phyloP scores from a whole-genome alignment of 805 yeast species.

The Candida corydali region DNA sequence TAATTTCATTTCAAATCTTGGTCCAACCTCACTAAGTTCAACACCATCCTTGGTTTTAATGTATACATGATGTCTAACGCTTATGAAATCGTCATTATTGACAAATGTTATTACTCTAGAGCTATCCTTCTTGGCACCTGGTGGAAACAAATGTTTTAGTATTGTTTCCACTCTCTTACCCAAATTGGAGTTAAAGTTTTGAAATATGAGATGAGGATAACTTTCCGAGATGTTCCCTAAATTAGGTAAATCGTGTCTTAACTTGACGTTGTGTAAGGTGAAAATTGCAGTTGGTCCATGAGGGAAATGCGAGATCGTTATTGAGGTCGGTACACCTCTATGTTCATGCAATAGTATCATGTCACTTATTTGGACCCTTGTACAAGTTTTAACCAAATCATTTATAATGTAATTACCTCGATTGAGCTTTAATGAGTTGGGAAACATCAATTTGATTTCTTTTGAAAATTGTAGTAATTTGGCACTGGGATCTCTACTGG shows the following conservation, averaged over 20 bases:
- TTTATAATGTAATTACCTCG: slow-evolving; percentile 92
- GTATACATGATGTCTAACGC: slow-evolving; percentile 93
- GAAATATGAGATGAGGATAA: slow-evolving; percentile 91
- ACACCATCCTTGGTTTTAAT: slow-evolving; percentile 85
- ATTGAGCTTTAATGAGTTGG: slow-evolving; percentile 82
- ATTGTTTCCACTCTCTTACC: slow-evolving; percentile 81
- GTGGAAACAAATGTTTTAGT: slow-evolving; percentile 88
- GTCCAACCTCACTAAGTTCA: slow-evolving; percentile 94
- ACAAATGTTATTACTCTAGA: slow-evolving; percentile 91
- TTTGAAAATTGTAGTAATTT: slow-evolving; percentile 87
- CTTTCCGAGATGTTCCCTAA: slow-evolving; percentile 88
- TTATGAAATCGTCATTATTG: slow-evolving; percentile 85
- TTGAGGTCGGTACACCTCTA: slow-evolving; percentile 94
- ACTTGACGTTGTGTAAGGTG: slow-evolving; percentile 88
- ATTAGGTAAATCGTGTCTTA: slow-evolving; percentile 86
- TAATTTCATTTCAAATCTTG: slow-evolving; percentile 95
- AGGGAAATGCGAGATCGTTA: slow-evolving; percentile 92
- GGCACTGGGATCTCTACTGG: slow-evolving; percentile 87
- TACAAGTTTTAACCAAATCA: slow-evolving; percentile 78
- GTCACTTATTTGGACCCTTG: slow-evolving; percentile 77
- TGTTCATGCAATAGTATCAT: slow-evolving; percentile 88
- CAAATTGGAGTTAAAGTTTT: slow-evolving; percentile 74
- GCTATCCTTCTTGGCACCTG: slow-evolving; percentile 84
- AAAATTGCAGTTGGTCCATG: slow-evolving; percentile 97
- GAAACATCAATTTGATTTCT: slow-evolving; percentile 85